Conservation (phyloP, 805 yeast species). For the Wickerhamia fluorescens region DNA sequence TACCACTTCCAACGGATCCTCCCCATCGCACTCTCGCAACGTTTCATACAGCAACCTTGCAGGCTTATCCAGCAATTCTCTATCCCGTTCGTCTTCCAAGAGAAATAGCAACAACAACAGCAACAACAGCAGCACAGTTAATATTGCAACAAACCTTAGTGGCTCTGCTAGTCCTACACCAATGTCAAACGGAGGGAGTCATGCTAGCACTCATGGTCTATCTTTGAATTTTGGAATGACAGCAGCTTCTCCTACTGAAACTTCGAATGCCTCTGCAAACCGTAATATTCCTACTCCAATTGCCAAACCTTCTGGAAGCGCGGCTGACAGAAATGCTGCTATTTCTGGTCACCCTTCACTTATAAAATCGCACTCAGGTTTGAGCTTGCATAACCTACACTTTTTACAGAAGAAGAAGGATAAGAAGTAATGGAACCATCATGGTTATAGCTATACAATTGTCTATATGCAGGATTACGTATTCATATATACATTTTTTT, state of each 20-base stretch:
- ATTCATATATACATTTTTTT: background rate
- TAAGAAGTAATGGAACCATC: too few relatives aligned
- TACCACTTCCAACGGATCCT: constrained; percentile 25
- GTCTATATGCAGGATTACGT: background rate
- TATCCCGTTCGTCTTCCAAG: constrained; percentile 8
- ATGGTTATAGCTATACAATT: constrained; percentile 2
- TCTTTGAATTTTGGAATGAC: constrained; percentile 7
- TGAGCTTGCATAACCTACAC: constrained; percentile 22
- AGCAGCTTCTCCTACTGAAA: background rate
- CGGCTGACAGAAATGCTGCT: constrained; percentile 24
- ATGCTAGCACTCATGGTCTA: constrained; percentile 2
- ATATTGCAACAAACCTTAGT: constrained; percentile 1
- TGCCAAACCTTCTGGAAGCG: constrained; percentile 25
- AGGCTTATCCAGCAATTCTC: constrained; percentile 5
- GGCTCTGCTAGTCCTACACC: constrained; percentile 3
- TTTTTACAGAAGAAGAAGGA: constrained; percentile 28
- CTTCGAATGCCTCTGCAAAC: too few relatives aligned
- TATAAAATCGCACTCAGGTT: constrained; percentile 14
- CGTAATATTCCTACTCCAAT: constrained; percentile 4
- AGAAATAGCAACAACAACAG: constrained; percentile 5
- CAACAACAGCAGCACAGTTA: constrained; percentile 2
- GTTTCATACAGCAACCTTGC: constrained; percentile 26
- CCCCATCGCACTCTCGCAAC: constrained; percentile 35
- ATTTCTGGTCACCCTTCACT: constrained; percentile 7
- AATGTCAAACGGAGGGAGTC: too few relatives aligned